Percentiles rank a stretch among this genome's conserved stretches.
phyloP scores from a whole-genome alignment of 2,329 filamentous ascomycete species.

The Seiridium unicorne region DNA sequence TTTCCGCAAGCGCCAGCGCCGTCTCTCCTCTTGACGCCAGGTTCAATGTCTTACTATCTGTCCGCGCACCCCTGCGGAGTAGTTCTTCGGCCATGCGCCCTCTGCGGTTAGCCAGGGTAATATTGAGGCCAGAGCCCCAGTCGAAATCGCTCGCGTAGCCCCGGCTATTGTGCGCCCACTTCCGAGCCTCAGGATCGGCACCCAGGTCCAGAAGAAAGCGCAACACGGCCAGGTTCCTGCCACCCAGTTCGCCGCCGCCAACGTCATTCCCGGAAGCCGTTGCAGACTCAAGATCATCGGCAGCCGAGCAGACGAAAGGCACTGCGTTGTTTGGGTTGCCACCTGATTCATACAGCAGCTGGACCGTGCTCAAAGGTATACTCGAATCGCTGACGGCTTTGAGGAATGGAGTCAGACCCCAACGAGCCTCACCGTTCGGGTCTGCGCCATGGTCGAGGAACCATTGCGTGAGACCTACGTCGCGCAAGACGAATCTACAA shows the following conservation, averaged over 20 bases:
- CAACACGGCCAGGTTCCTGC: conserved; percentile 8
- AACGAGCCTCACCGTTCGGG: background rate
- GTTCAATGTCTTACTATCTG: conserved; percentile 9
- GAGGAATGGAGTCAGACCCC: background rate
- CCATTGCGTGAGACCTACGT: background rate
- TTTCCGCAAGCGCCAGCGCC: conserved; percentile 10
- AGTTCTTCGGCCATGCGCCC: conserved; percentile 10
- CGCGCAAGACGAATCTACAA: background rate
- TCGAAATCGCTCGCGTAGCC: conserved; percentile 12
- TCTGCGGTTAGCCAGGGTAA: conserved; percentile 5
- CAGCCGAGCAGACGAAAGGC: conserved; percentile 10
- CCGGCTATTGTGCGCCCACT: conserved; percentile 12
- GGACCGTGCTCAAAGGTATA: conserved; percentile 1
- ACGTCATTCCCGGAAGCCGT: background rate
- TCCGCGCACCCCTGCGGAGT: conserved; percentile 8
- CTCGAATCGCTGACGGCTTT: background rate
- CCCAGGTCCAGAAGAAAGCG: conserved; percentile 11
- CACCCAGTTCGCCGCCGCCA: background rate
- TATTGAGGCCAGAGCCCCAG: conserved; percentile 11
- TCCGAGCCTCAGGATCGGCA: conserved; percentile 9
- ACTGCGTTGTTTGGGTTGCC: conserved; percentile 7
- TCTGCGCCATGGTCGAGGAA: background rate
- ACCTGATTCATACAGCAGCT: conserved; percentile 8
- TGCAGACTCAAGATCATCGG: background rate
- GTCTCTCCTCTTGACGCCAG: conserved; percentile 11